phyloP scores from a whole-genome alignment of 2,329 filamentous ascomycete species.

The Fusarium guadeloupense region DNA sequence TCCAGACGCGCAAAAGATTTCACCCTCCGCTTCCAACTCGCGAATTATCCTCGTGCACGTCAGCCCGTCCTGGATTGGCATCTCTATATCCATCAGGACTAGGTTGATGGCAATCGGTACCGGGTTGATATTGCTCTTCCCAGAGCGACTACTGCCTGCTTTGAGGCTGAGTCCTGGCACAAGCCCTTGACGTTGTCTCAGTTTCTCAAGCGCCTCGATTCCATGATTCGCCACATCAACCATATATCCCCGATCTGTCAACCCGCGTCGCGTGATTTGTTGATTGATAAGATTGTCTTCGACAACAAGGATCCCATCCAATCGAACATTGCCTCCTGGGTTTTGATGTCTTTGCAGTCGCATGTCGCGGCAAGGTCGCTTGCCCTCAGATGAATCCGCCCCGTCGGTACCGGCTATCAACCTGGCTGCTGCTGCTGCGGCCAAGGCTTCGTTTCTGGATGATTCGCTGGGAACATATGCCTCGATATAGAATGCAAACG shows the following conservation, averaged over 20 bases:
- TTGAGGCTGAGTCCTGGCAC: conserved; percentile 31
- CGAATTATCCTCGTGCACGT: conserved; percentile 73
- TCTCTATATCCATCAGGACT: conserved; percentile 80
- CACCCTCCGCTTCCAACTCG: conserved; percentile 64
- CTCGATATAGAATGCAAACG: conserved; percentile 79
- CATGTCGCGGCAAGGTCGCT: conserved; percentile 34
- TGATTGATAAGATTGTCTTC: conserved; percentile 71
- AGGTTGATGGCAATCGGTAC: conserved; percentile 59
- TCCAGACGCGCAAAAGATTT: conserved; percentile 55
- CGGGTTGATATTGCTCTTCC: conserved; percentile 22
- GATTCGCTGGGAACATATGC: conserved; percentile 56
- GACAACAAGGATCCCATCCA: conserved; percentile 62
- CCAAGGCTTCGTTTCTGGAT: conserved; percentile 53
- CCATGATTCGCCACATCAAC: conserved; percentile 67
- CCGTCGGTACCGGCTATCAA: conserved; percentile 42
- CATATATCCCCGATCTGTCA: conserved; percentile 59
- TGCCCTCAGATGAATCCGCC: conserved; percentile 25
- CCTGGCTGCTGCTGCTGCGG: conserved; percentile 48
- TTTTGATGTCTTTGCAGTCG: conserved; percentile 40
- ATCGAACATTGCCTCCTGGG: conserved; percentile 41
- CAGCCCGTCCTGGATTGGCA: conserved; percentile 78
- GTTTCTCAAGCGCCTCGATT: conserved; percentile 62
- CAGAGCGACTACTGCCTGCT: conserved; percentile 5
- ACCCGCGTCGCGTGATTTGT: conserved; percentile 61
- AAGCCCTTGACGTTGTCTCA: conserved; percentile 43